Base-by-base conservation (phyloP, 345 rosid genomes). In the Stellera chamaejasme region DNA sequence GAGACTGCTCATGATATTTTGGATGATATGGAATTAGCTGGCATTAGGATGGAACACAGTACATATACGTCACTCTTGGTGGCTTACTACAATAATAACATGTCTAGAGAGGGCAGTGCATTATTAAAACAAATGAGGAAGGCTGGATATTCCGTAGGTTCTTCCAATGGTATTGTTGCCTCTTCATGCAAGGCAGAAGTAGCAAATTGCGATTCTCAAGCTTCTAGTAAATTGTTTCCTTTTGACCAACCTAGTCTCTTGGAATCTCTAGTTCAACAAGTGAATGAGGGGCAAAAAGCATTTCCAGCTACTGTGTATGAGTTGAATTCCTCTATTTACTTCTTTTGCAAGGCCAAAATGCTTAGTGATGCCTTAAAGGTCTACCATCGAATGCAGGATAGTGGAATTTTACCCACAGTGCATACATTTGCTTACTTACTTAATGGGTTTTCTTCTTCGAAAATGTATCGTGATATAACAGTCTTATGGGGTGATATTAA, bases 401-500 rank as follows among this genome's bases (percentile, higher is more conserved):
- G 66, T 78, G 73, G 73, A 61, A 60, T 79, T 55, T 66, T 68
- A 65, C 85, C 83, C 45, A 82, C 72, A 2, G 66, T 59, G 50
- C 87, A 83, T 54, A 85, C 88, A 11, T 88, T 82, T 57, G 75
- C 79, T 58, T 68, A 75, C 67, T 55, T 88, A 68, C 52, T 69
- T 10, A 32, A 59, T 42, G 82, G 83, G 52, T 85, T 75, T 69
- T 77, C 90, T 48, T 82, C 88, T 16, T 53, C 81, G 45, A 79
- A 76, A 59, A 82, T 66, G 88, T 80, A 77, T 66, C 69, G 96
- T 10, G 81, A 83, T 11, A 71, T 85, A 52, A 82, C 96, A 0
- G 57, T 92, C 50, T 60, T 86, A 52, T 92, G 95, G 98, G 95
- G 95, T 45, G 96, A 88, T 63, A 79, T 86, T 52, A 88, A 88